Evolutionary conservation across 2,329 filamentous ascomycete species (phyloP), one percentile per base, ranked within the genome.

Genomic region (Dactylonectria estremocensis): DNA sequence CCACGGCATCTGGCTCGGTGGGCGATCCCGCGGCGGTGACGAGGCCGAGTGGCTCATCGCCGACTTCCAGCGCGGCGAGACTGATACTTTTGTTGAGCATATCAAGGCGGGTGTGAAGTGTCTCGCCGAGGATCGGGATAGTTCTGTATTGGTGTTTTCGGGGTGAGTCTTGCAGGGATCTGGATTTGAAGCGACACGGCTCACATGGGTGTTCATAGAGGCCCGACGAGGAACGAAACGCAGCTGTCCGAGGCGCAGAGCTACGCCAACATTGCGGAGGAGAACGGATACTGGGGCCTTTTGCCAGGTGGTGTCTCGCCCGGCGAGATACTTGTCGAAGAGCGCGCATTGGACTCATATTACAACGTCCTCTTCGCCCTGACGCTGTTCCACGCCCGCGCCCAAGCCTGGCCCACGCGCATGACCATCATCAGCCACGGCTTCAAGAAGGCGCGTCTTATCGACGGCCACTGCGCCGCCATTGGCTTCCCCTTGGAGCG

Each of bases 341-440:
- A 91, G 9, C 86, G 88, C 61, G 94, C 95, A 0, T 90, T 95
- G 1, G 95, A 98, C 80, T 95, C 92, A 2, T 95, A 94, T 76
- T 91, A 95, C 77, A 97, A 97, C 77, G 82, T 97, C 5, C 81
- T 97, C 16, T 95, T 95, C 78, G 92, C 92, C 13, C 83, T 97
- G 3, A 73, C 84, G 16, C 77, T 81, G 40, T 90, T 89, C 75
- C 81, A 82, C 68, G 68, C 77, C 43, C 74, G 72, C 11, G 81
- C 82, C 1, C 73, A 78, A 7, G 37, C 37, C 10, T 94, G 91
- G 85, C 92, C 92, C 0, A 57, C 61, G 1, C 81, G 79, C 5
- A 76, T 94, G 16, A 92, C 89, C 18, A 83, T 94, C 20, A 83
- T 94, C 46, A 91, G 90, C 71, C 91, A 94, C 76, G 88, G 81